Evolutionary conservation across 169 alveolate species (phyloP).

Genomic region (Eimeria brunetti): DNA sequence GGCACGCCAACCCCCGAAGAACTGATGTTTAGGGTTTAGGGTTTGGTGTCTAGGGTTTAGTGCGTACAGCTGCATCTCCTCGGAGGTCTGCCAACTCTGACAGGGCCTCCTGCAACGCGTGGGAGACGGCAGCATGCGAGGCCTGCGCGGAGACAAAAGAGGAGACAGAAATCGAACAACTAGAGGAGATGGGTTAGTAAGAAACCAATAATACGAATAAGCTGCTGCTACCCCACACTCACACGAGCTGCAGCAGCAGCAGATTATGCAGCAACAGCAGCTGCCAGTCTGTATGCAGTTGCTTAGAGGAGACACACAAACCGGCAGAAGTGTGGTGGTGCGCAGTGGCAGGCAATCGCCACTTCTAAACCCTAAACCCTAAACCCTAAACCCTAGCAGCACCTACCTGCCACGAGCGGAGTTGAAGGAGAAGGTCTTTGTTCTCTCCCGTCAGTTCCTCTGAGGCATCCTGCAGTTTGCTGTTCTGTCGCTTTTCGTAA

Average conservation of each 20-base stretch:
- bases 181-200: not conserved
- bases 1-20: too few species aligned
- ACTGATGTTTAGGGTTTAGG: too few species aligned
- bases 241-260: not conserved
- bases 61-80: slow-evolving; percentile 34
- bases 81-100: slow-evolving; percentile 52
- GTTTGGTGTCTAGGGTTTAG: too few species aligned
- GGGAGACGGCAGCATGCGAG: slow-evolving; percentile 57
- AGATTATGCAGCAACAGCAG: not conserved
- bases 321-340: not conserved
- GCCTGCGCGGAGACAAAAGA: not conserved
- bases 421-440: slow-evolving; percentile 48
- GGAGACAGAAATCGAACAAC: too few species aligned
- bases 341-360: not conserved
- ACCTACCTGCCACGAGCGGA: slow-evolving; percentile 68
- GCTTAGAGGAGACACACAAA: not conserved
- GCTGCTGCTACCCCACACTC: too few species aligned
- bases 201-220: not conserved
- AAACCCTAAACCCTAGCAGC: not conserved
- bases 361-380: not conserved
- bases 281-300: not conserved
- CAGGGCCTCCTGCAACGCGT: slow-evolving; percentile 40
- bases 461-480: not conserved
- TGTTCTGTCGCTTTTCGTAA: not conserved
- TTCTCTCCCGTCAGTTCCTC: slow-evolving; percentile 60